phyloP scores from a whole-genome alignment of 257 asterid genomes.

The Cynanchum wilfordii region DNA sequence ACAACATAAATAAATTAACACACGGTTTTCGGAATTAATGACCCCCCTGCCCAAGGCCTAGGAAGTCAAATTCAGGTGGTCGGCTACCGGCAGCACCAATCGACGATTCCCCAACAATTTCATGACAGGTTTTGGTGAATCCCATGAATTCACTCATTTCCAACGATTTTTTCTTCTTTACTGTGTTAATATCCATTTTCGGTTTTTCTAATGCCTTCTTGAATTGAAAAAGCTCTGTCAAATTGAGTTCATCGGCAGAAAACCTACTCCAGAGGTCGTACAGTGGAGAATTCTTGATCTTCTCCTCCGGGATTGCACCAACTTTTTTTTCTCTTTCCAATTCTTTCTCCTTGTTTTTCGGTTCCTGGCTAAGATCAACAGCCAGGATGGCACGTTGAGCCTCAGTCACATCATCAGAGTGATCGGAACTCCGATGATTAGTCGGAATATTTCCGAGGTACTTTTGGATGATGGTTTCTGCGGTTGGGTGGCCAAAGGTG shows the following conservation, averaged over 20 bases:
- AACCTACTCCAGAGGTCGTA: conserved; percentile 34
- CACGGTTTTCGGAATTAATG: too few relatives aligned
- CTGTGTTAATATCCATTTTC: conserved; percentile 18
- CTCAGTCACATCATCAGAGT: conserved; percentile 2
- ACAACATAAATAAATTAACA: too few relatives aligned
- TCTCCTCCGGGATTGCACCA: too few relatives aligned
- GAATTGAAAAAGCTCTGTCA: conserved; percentile 23
- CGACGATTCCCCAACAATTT: too few relatives aligned
- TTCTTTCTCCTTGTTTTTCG: background rate
- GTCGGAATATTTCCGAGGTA: background rate
- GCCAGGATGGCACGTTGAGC: background rate
- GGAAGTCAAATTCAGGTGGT: too few relatives aligned
- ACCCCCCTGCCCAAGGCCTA: too few relatives aligned
- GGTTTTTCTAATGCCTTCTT: conserved; percentile 11
- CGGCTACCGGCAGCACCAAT: too few relatives aligned
- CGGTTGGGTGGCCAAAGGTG: conserved; percentile 38
- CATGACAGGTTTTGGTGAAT: too few relatives aligned
- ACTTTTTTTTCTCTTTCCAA: background rate
- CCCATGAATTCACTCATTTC: background rate
- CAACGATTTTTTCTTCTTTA: background rate
- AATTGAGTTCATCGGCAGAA: conserved; percentile 13
- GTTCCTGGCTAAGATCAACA: conserved; percentile 27
- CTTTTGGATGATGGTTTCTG: conserved; percentile 28
- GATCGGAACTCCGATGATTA: background rate
- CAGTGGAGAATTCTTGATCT: conserved; percentile 12